These are phyloP conservation scores for Trypanosoma vivax DNA, from an alignment of 208 protist species.

Conservation along the genomic window DNA sequence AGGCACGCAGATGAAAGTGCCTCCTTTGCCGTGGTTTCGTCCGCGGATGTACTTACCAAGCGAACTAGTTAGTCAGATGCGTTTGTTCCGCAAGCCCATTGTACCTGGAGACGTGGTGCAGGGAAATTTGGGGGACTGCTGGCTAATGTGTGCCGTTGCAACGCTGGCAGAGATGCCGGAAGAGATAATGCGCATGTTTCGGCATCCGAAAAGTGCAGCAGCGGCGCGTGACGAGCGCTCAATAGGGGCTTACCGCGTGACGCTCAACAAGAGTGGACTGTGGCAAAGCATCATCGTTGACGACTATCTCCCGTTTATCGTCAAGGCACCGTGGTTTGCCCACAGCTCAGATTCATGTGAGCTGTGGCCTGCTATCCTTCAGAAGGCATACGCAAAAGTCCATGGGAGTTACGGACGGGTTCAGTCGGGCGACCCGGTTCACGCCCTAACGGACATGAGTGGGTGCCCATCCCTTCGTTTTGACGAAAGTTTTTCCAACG, in stretches of 20 bases:
- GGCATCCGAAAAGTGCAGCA: slow-evolving; percentile 45
- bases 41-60: slow-evolving; percentile 49
- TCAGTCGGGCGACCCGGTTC: slow-evolving; percentile 78
- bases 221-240: slow-evolving; percentile 39
- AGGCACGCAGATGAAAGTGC: slow-evolving; percentile 33
- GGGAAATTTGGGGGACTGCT: slow-evolving; percentile 80
- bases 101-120: slow-evolving; percentile 44
- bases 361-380: slow-evolving; percentile 80
- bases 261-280: slow-evolving; percentile 84
- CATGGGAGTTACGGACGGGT: slow-evolving; percentile 79
- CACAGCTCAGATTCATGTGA: slow-evolving; percentile 68
- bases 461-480: slow-evolving; percentile 69
- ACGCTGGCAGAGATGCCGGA: slow-evolving; percentile 44
- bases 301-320: slow-evolving; percentile 76
- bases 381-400: slow-evolving; percentile 91
- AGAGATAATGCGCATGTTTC: slow-evolving; percentile 61
- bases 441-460: slow-evolving; percentile 81
- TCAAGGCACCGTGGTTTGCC: slow-evolving; percentile 36
- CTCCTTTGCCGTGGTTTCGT: slow-evolving; percentile 63
- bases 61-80: slow-evolving; percentile 42
- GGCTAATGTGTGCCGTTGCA: slow-evolving; percentile 80
- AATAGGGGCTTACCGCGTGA: slow-evolving; percentile 79
- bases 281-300: slow-evolving; percentile 85
- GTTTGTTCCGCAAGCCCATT: slow-evolving; percentile 69
- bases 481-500: slow-evolving; percentile 51